Evolutionary conservation across 768 basidiomycete genomes (phyloP).

Genomic region (Suillus subalutaceus): DNA sequence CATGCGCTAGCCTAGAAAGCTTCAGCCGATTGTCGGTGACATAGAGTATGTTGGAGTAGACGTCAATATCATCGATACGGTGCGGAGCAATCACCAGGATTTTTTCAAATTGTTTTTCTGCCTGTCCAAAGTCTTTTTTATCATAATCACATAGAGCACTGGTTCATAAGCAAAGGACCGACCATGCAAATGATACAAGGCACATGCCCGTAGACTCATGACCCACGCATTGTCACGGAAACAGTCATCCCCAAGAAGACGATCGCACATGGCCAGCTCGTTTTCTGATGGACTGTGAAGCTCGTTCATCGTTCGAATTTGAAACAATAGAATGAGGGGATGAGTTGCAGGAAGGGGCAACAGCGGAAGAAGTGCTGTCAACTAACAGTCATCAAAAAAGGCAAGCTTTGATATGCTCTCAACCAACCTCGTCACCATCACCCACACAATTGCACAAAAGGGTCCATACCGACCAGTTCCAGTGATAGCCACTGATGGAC

Average conservation of each 20-base stretch:
- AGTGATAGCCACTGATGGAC: slow-evolving; percentile 79
- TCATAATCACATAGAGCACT: slow-evolving; percentile 10
- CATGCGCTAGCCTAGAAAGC: slow-evolving; percentile 88
- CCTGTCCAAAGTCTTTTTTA: slow-evolving; percentile 78
- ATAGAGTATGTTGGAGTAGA: slow-evolving; percentile 96
- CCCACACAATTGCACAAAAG: slow-evolving; percentile 78
- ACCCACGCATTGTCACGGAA: slow-evolving; percentile 87
- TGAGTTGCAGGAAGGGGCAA: slow-evolving; percentile 54
- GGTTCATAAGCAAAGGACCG: slow-evolving; percentile 1
- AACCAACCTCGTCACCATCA: slow-evolving; percentile 81
- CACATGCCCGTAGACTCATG: slow-evolving; percentile 83
- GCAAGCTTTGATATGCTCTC: slow-evolving; percentile 2
- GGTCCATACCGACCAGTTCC: slow-evolving; percentile 96
- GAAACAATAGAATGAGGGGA: slow-evolving; percentile 70
- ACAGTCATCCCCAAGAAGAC: slow-evolving; percentile 65
- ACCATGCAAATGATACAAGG: slow-evolving; percentile 92
- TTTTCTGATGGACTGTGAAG: slow-evolving; percentile 88
- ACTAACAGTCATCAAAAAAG: slow-evolving; percentile 27
- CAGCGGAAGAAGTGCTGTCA: slow-evolving; percentile 46
- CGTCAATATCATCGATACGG: slow-evolving; percentile 92
- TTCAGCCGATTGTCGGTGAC: slow-evolving; percentile 90
- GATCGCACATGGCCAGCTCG: slow-evolving; percentile 80
- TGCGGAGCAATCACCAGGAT: slow-evolving; percentile 82
- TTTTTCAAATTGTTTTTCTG: slow-evolving; percentile 83
- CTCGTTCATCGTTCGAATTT: slow-evolving; percentile 87